Conservation (phyloP, 2,329 filamentous ascomycete genomes). For the Fusarium oligoseptatum region DNA sequence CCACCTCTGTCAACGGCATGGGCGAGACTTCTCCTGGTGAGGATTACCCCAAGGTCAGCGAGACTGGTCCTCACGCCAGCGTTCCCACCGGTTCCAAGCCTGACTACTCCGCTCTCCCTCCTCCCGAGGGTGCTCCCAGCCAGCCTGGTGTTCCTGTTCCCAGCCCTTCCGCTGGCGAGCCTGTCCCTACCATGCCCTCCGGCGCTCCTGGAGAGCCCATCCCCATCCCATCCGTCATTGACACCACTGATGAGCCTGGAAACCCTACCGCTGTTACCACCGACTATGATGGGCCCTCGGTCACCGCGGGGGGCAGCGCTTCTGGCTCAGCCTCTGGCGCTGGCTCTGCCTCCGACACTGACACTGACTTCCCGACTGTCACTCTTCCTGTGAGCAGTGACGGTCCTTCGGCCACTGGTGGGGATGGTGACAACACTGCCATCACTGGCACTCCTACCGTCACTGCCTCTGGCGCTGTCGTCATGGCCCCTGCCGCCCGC, state of each 20-base stretch:
- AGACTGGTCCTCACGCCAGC: slow-evolving; percentile 21
- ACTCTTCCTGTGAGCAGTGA: background rate
- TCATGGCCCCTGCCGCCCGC: slow-evolving; percentile 36
- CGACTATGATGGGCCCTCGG: slow-evolving; percentile 31
- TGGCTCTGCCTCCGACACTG: slow-evolving; percentile 17
- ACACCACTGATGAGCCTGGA: slow-evolving; percentile 35
- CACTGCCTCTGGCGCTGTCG: slow-evolving; percentile 50
- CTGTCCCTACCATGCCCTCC: slow-evolving; percentile 23
- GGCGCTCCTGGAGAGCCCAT: slow-evolving; percentile 14
- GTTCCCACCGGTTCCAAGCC: slow-evolving; percentile 21
- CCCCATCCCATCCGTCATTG: slow-evolving; percentile 30
- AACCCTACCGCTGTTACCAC: slow-evolving; percentile 37
- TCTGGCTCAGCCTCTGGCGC: slow-evolving; percentile 4
- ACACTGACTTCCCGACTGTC: slow-evolving; percentile 4
- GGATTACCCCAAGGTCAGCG: slow-evolving; percentile 18
- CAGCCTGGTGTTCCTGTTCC: slow-evolving; percentile 26
- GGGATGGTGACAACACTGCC: slow-evolving; percentile 35
- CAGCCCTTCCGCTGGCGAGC: background rate
- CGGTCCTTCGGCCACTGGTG: slow-evolving; percentile 33
- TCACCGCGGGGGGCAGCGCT: slow-evolving; percentile 26
- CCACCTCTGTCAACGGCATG: slow-evolving; percentile 33
- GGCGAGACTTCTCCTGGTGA: slow-evolving; percentile 23
- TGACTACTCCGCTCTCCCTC: slow-evolving; percentile 29
- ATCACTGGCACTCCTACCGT: slow-evolving; percentile 47
- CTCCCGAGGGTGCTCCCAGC: slow-evolving; percentile 15